Base-by-base conservation (phyloP, 148 eudicot genomes). In the Mesembryanthemum crystallinum region DNA sequence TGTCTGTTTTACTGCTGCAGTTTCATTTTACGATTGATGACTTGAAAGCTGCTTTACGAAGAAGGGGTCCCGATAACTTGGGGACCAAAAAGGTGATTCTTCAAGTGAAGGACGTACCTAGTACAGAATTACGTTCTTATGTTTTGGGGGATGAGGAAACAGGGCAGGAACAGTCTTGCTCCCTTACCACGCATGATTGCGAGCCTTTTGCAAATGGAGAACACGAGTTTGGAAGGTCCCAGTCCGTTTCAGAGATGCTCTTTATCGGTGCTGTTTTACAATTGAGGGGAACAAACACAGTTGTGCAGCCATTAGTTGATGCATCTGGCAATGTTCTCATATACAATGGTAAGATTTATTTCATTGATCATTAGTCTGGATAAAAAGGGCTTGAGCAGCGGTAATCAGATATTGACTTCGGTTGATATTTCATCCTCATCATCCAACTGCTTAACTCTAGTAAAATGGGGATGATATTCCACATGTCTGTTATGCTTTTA, bases 51-150 rank as follows among this genome's bases (percentile, higher is more conserved):
- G 94, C 91, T 75, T 62, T 92, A 69, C 58, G 81, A 30, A 92
- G 96, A 80, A 81, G 99, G 74, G 97, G 99, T 20, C 99, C 99
- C 21, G 96, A 95, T 81, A 89, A 92, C 73, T 85, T 95, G 79
- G 94, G 90, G 79, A 77, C 82, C 72, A 85, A 71, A 73, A 84
- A 49, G 66, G 79, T 92, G 43, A 51, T 81, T 58, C 82, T 95
- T 55, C 74, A 73, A 74, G 67, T 81, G 52, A 77, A 71, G 57
- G 58, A 59, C 76, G 71, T 21, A 4, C 42, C 79, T 69, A 81
- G 77, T n/a, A 68, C 27, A 13, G 62, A 69, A 54, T 57, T 84
- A 24, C 63, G 81, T 72, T 82, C 77, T 21, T 61, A 42, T 67
- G 45, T 64, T 69, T 82, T 33, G 49, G 73, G 57, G 11, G 87